Percentiles rank a stretch among this genome's conserved stretches.
Conservation (phyloP, 2,329 filamentous ascomycete species). For the Apiospora phragmitis region DNA sequence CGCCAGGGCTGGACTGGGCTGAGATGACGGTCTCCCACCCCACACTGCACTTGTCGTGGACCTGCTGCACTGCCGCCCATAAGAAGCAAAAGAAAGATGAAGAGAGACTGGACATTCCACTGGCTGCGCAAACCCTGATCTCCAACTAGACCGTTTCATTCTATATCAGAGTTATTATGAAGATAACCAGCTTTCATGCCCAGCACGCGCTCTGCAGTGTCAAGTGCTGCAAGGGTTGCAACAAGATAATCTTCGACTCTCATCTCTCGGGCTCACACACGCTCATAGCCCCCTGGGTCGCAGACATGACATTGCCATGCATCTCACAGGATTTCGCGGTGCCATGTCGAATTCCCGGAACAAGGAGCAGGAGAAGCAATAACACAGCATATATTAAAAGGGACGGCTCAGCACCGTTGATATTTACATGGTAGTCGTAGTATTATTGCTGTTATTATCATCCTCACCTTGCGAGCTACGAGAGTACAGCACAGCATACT, state of each 20-base stretch:
- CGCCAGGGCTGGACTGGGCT: constrained; percentile 6
- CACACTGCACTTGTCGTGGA: background rate
- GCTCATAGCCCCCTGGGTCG: constrained; percentile 5
- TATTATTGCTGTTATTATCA: background rate
- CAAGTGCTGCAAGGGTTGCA: constrained; percentile 10
- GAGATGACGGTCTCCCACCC: background rate
- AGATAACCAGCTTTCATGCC: constrained; percentile 10
- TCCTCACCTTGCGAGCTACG: background rate
- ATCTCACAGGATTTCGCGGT: background rate
- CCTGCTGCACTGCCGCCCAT: background rate
- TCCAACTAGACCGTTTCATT: constrained; percentile 17
- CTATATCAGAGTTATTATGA: constrained; percentile 16
- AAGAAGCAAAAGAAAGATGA: background rate
- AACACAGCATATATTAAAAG: constrained; percentile 5
- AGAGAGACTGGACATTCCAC: background rate
- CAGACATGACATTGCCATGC: constrained; percentile 4
- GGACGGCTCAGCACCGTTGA: constrained; percentile 6
- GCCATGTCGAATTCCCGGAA: background rate
- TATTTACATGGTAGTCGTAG: background rate
- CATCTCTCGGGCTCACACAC: background rate
- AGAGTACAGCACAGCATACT: background rate
- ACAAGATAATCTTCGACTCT: background rate
- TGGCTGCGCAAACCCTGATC: constrained; percentile 15
- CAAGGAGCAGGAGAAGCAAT: background rate
- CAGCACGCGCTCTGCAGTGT: background rate